Evolutionary conservation across 2,329 filamentous ascomycete genomes (phyloP).

Genomic region (Tolypocladium tundrense): DNA sequence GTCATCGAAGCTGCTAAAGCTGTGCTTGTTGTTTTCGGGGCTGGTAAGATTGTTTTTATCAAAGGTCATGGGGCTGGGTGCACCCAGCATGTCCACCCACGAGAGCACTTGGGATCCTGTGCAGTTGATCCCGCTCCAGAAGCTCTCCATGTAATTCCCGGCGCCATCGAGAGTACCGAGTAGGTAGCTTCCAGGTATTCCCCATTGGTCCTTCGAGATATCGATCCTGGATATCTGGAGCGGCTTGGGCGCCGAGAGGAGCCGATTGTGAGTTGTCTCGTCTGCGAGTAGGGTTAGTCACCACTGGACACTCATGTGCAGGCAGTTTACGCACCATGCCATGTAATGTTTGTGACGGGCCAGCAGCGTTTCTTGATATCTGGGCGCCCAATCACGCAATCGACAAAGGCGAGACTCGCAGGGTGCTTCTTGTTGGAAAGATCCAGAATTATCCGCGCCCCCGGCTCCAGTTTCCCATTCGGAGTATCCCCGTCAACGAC

Average conservation of each 20-base stretch:
- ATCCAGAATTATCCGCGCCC: neutral
- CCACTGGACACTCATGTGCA: neutral
- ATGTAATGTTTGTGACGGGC: neutral
- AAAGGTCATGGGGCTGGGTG: neutral
- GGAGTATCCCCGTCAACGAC: neutral
- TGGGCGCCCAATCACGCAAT: neutral
- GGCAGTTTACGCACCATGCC: neutral
- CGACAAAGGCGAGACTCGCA: neutral
- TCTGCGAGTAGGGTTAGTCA: neutral
- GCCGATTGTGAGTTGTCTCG: neutral
- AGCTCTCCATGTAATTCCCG: neutral
- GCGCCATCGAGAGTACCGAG: neutral
- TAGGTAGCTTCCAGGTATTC: neutral
- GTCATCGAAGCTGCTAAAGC: neutral
- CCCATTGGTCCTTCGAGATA: neutral
- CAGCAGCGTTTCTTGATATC: neutral
- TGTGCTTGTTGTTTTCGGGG: neutral
- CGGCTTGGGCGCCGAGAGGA: neutral
- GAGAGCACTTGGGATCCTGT: neutral
- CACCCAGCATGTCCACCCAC: neutral
- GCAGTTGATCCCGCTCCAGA: neutral
- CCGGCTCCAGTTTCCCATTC: neutral
- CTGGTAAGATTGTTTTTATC: too few relatives aligned
- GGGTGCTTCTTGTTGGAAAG: neutral
- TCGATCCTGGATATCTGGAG: neutral